Base-by-base conservation (phyloP, 768 basidiomycete genomes). In the Pulveroboletus sp. region DNA sequence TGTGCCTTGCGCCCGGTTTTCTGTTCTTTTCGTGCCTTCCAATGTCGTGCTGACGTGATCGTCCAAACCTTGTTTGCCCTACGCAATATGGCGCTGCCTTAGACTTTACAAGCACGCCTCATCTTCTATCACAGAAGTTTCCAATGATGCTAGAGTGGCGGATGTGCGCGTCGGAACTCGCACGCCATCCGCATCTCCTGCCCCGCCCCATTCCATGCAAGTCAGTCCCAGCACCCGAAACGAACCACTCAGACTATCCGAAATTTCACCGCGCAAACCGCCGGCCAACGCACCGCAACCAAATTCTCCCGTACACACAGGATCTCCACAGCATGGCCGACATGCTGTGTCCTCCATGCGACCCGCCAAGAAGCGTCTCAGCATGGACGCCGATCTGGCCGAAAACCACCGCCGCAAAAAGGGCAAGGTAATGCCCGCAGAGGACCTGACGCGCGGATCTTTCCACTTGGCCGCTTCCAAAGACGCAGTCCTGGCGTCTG, bases 281-380 rank as follows among this genome's bases (percentile, higher is more conserved):
- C 56, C 45, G 24, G 44, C 11, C 47, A 25, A 45, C 5, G 32
- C 27, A 33, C 37, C 34, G 16, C 39, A 27, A 35, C 32, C 47
- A 55, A 29, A 42, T 29, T 45, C 43, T 33, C 36, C 53, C 51
- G 49, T 43, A 17, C 3, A 38, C 44, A 41, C 49, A 53, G 47
- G 54, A 54, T 17, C 19, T 43, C 20, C 25, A 63, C 59, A 60
- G 57, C 51, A 56, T 29, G 57, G 51, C 46, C n/a, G 39, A n/a
- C 36, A 39, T 16, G 64, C 64, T 43, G 60, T 60, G 43, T 73
- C 76, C 5, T 73, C 76, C 43, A 67, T 71, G 65, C 69, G 75
- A 52, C 63, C 58, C 23, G 67, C 75, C 20, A 72, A 60, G 56
- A 84, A 84, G 66, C 79, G 82, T 54, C 65, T 69, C 50, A 72